Base-by-base conservation (phyloP, 2,329 filamentous ascomycete species). In the Cordyceps farinosa region DNA sequence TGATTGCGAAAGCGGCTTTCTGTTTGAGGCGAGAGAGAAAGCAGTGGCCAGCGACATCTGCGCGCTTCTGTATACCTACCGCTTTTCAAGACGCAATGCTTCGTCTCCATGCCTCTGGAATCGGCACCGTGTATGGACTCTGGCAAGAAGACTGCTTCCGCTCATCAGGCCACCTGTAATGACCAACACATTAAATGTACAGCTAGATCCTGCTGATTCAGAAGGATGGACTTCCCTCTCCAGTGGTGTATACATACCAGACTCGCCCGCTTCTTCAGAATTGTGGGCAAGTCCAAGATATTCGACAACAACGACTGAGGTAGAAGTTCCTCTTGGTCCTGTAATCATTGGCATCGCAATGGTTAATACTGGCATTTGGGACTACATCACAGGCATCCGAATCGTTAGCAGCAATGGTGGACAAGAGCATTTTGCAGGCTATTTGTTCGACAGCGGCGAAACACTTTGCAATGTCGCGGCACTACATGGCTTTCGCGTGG, bases 371-470 rank as follows among this genome's bases (percentile, higher is more conserved):
- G 56, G 45, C 3, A 22, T 9, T 4, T 51, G 56, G 45, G 56
- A 59, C 15, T 59, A 59, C 17, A 30, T 59, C 3, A 59, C 56
- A 11, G 56, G 56, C 3, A 51, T 59, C 9, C 44, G 56, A 3
- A 3, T 59, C 1, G 30, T 40, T 9, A n/a, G 10, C 0, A 8
- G 5, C 17, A 9, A 22, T 22, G 34, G 32, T 15, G 36, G 22
- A 4, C 1, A 40, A 6, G 2, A 5, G 2, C 34, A 51, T 4
- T 30, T 40, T 22, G 27, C 45, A 5, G 56, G 56, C 2, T 59
- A 42, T 22, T 7, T 22, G 15, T 42, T 51, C 15, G 44, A 38
- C 3, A 50, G 8, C 0, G n/a, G 8, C 27, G 45, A 51, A 32
- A 10, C n/a, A 13, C 5, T 32, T 1, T 42, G 1, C 34, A 9